phyloP scores from a whole-genome alignment of 495 filamentous ascomycete species.

The Cladorrhinum samala region DNA sequence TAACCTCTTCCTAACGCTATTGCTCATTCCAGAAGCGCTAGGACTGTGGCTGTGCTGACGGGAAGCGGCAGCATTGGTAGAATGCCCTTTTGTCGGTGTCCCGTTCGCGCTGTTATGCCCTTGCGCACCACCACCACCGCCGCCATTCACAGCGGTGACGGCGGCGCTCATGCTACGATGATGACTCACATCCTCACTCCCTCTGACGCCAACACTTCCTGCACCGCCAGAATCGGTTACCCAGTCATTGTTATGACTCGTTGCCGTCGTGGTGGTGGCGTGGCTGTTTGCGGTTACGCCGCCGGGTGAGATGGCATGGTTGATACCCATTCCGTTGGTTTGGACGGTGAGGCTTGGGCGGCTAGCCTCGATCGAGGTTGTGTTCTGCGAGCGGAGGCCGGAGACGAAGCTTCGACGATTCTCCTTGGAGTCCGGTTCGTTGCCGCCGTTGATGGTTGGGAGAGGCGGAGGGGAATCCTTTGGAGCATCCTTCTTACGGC shows the following conservation, averaged over 20 bases:
- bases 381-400: slow-evolving; percentile 1
- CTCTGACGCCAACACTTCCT: neutral
- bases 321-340: neutral
- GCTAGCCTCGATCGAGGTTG: neutral
- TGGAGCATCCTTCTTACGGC: slow-evolving; percentile 32
- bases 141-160: neutral
- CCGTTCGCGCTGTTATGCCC: slow-evolving; percentile 17
- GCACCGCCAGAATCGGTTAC: neutral
- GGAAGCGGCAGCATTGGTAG: slow-evolving; percentile 11
- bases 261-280: slow-evolving; percentile 14
- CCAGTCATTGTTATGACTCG: slow-evolving; percentile 6
- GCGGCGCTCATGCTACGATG: neutral
- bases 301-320: neutral
- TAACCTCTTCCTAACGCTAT: slow-evolving; percentile 61
- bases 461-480: slow-evolving; percentile 4
- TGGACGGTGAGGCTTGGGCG: neutral
- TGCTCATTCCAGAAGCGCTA: slow-evolving; percentile 1
- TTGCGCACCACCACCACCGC: too few relatives aligned
- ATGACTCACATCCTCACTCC: neutral
- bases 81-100: slow-evolving; percentile 20
- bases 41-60: neutral
- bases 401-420: slow-evolving; percentile 14
- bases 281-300: neutral
- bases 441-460: slow-evolving; percentile 11
- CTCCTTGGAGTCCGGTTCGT: slow-evolving; percentile 1